A percentile compares a stretch with the other conserved stretches of the same genome.
phyloP scores from a whole-genome alignment of 2,329 filamentous ascomycete genomes.

The Cercospora zeae-maydis region DNA sequence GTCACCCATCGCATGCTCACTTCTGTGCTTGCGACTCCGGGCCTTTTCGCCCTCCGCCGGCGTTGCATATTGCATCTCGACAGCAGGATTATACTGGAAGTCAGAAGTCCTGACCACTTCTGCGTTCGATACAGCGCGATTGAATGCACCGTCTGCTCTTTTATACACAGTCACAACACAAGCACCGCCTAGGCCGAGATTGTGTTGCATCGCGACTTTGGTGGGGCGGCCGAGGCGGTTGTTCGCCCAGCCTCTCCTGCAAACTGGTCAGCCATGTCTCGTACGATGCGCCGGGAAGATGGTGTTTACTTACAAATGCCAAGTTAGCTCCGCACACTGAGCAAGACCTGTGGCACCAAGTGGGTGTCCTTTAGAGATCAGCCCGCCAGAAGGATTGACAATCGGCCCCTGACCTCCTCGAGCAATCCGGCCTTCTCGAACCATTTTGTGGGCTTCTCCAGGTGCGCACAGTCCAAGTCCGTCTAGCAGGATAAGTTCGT shows the following conservation, averaged over 20 bases:
- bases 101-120: conserved; percentile 63
- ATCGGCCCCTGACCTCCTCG: conserved; percentile 67
- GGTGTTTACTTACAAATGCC: conserved; percentile 61
- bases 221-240: conserved; percentile 72
- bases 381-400: conserved; percentile 56
- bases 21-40: not conserved
- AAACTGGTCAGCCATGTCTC: not conserved
- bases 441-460: conserved; percentile 87
- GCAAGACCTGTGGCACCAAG: conserved; percentile 92
- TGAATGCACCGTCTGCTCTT: conserved; percentile 70
- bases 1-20: not conserved
- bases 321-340: conserved; percentile 90
- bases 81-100: conserved; percentile 87
- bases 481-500: conserved; percentile 88
- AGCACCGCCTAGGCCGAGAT: conserved; percentile 84
- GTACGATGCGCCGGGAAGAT: not conserved
- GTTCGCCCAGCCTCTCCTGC: conserved; percentile 79
- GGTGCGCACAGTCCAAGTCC: conserved; percentile 71
- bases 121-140: conserved; percentile 57
- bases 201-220: conserved; percentile 78
- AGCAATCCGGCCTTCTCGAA: conserved; percentile 81
- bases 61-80: conserved; percentile 83
- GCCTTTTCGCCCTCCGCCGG: not conserved
- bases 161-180: conserved; percentile 86
- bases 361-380: conserved; percentile 95